Evolutionary conservation across 2,329 filamentous ascomycete genomes (phyloP).

Genomic region (Fusarium sp.): DNA sequence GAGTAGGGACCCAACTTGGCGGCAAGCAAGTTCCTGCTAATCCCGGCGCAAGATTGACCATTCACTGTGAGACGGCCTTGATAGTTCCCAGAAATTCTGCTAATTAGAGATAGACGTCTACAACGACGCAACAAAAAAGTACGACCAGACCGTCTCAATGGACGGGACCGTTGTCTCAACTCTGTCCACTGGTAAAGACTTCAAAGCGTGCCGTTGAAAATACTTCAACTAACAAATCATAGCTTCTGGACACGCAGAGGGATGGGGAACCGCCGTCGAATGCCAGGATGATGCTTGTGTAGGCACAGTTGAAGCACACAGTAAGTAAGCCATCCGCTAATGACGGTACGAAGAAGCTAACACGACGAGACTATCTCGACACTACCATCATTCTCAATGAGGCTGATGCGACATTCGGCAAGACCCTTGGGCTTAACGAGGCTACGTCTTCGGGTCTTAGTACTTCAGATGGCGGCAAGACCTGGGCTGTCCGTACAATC

Average conservation of each 20-base stretch:
- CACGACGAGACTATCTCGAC: constrained; percentile 22
- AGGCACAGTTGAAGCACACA: constrained; percentile 20
- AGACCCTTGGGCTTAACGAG: constrained; percentile 24
- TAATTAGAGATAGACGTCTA: constrained; percentile 12
- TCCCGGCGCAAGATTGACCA: constrained; percentile 22
- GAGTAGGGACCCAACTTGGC: constrained; percentile 20
- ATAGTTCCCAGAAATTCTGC: accelerated
- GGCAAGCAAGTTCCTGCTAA: constrained; percentile 30
- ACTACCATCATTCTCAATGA: constrained; percentile 29
- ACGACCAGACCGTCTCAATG: constrained; percentile 30
- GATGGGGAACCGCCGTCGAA: constrained; percentile 38
- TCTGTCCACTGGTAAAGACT: constrained; percentile 11
- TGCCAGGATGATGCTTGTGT: constrained; percentile 38
- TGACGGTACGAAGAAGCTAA: not conserved
- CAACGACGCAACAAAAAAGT: constrained; percentile 32
- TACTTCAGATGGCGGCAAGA: constrained; percentile 34
- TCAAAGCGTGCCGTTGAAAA: too few relatives aligned
- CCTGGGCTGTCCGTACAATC: constrained; percentile 27
- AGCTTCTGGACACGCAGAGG: constrained; percentile 33
- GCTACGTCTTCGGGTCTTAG: constrained; percentile 30
- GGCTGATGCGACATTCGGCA: constrained; percentile 15
- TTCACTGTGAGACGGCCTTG: constrained; percentile 13
- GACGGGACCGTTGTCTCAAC: constrained; percentile 19
- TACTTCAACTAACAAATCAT: not conserved
- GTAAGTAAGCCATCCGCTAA: not conserved